These are phyloP conservation scores for Scenedesmus sp. DNA, from an alignment of 163 green algal genomes.

Conservation along the genomic window DNA sequence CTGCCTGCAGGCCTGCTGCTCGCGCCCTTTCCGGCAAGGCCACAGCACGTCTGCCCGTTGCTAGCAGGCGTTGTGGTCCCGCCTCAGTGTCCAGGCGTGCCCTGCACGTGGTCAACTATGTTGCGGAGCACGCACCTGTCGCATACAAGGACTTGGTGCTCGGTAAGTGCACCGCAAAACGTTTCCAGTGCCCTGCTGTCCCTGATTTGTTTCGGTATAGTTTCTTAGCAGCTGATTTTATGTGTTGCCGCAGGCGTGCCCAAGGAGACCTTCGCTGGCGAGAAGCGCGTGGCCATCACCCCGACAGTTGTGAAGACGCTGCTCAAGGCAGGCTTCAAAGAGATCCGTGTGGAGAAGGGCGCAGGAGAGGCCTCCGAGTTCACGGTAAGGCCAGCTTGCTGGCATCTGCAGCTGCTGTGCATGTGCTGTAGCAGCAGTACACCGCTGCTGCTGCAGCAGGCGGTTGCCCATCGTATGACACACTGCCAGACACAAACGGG, in stretches of 20 bases:
- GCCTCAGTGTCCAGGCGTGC: constrained; percentile 2
- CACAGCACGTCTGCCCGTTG: background rate
- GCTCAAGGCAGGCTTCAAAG: constrained; percentile 77
- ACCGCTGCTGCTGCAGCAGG: background rate
- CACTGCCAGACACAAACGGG: background rate
- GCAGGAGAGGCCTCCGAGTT: constrained; percentile 76
- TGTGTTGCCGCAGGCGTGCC: constrained; percentile 73
- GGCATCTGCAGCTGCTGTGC: background rate
- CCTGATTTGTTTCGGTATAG: background rate
- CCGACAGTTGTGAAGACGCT: constrained; percentile 65
- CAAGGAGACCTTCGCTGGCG: constrained; percentile 73
- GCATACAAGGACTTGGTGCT: constrained; percentile 43
- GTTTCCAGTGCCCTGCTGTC: background rate
- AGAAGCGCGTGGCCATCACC: constrained; percentile 82
- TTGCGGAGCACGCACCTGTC: constrained; percentile 42
- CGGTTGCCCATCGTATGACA: background rate
- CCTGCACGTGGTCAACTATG: constrained; percentile 45
- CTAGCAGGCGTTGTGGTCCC: background rate
- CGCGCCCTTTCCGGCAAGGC: background rate
- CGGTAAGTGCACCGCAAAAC: constrained; percentile 24
- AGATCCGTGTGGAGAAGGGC: constrained; percentile 70
- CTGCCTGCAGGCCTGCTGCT: constrained; percentile 14
- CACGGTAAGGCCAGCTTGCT: constrained; percentile 53
- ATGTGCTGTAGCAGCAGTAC: background rate
- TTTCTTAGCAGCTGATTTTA: background rate